A percentile compares a stretch with the other conserved stretches of the same genome.
These are phyloP conservation scores for Leishmania braziliensis DNA, from an alignment of 208 protist species.

Conservation along the genomic window DNA sequence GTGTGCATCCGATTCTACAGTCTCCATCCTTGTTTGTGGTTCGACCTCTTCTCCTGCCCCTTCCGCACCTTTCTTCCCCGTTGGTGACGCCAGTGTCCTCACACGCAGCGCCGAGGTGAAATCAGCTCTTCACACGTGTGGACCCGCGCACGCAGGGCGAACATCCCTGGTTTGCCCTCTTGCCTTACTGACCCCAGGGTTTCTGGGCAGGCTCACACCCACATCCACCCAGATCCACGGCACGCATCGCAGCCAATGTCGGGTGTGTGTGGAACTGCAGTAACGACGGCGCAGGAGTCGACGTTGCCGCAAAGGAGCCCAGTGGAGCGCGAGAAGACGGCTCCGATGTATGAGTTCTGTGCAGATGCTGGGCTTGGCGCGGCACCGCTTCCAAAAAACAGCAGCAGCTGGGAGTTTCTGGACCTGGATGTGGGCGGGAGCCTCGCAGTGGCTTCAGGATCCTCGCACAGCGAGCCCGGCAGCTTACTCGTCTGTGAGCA, in stretches of 20 bases:
- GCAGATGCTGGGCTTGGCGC: not conserved
- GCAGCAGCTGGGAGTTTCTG: slow-evolving; percentile 31
- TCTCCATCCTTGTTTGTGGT: not conserved
- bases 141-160: not conserved
- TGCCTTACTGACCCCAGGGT: not conserved
- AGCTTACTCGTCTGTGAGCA: not conserved
- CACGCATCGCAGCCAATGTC: not conserved
- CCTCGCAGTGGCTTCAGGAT: not conserved
- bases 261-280: not conserved
- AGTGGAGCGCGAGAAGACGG: slow-evolving; percentile 14
- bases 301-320: slow-evolving; percentile 5
- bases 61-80: not conserved
- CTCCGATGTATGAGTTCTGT: not conserved
- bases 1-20: not conserved
- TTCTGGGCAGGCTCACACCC: not conserved
- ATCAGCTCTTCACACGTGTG: not conserved
- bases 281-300: not conserved
- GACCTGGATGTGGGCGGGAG: slow-evolving; percentile 1
- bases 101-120: not conserved
- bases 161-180: not conserved
- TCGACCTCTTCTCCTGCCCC: not conserved
- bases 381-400: slow-evolving; percentile 12
- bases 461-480: not conserved
- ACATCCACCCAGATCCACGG: not conserved
- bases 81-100: not conserved